These are phyloP conservation scores for Colletotrichum paranaense DNA, from an alignment of 2,329 filamentous ascomycete species.

Conservation along the genomic window DNA sequence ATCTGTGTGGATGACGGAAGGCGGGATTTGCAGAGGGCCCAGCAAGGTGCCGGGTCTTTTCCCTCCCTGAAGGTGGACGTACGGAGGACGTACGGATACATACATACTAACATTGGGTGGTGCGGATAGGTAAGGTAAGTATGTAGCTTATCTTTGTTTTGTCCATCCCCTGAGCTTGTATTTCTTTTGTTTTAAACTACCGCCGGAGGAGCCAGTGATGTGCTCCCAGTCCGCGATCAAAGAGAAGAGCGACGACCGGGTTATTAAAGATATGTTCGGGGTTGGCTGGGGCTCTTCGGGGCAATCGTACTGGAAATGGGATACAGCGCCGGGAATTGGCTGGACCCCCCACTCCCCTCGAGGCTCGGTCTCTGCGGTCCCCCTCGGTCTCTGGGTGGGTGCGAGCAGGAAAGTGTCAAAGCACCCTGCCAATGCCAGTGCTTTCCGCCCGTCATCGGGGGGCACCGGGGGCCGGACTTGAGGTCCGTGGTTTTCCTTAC, in stretches of 20 bases:
- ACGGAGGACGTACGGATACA: too few species aligned
- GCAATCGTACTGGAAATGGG: neutral
- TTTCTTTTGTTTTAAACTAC: neutral
- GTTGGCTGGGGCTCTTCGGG: neutral
- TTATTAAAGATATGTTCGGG: neutral
- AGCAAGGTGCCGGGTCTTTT: conserved; percentile 17
- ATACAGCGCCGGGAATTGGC: neutral
- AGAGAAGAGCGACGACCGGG: neutral
- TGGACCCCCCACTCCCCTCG: neutral
- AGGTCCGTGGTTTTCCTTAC: too few species aligned
- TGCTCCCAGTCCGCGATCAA: neutral
- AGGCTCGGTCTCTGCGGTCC: neutral
- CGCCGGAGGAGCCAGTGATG: neutral
- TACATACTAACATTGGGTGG: too few species aligned
- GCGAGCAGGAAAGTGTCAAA: neutral
- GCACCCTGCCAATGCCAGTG: neutral
- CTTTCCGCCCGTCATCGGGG: neutral
- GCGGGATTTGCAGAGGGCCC: conserved; percentile 8
- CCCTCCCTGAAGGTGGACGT: too few species aligned
- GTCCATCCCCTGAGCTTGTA: neutral
- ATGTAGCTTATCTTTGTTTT: neutral
- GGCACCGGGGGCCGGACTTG: neutral
- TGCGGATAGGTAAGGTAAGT: too few species aligned
- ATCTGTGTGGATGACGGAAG: conserved; percentile 17
- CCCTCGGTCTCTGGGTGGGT: neutral